Evolutionary conservation across 495 filamentous ascomycete genomes (phyloP), one percentile per base, ranked within the genome.

Genomic region (Articulospora tetracladia): DNA sequence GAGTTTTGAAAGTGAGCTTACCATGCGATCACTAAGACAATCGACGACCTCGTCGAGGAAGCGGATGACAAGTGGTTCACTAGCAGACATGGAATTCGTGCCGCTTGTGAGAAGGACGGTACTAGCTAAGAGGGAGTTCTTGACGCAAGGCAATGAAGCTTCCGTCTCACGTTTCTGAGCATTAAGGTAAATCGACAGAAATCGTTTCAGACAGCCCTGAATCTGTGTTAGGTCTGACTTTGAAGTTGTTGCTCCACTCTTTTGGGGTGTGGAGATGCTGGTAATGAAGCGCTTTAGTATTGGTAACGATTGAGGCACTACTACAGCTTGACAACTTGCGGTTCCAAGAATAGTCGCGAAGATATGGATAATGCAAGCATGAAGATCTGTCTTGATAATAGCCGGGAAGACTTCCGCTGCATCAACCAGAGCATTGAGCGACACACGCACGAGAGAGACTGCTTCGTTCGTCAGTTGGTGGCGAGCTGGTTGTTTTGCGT

Each of bases 281-380:
- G 82, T 80, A 55, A 98, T 79, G 72, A 99, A 98, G 53, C 94
- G 86, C 68, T 91, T 92, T 72, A 99, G 87, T 39, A 92, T 95
- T 0, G 94, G 91, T 2, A 99, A 80, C 6, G 92, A 86, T 72
- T 95, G 91, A 0, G 95, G 93, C 1, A 97, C 90, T 41, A 97
- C 89, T 22, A 89, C 80, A 15, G 86, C 82, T 74, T 98, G 95
- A 68, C 93, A 97, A 25, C 86, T 78, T 1, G 88, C 85, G 0
- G 91, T 97, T 15, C 88, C 88, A 4, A 99, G 86, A 51, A 97
- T 95, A 3, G 90, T 96, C 44, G 87, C 87, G 70, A 98, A 98
- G 24, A 98, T 96, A 73, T 99, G 93, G 32, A 98, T 79, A 65
- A 98, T 96, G 69, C 93, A 97, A 47, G 94, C 93, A 70, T 99